Conservation (phyloP, 1,139 yeast species). For the Pichia sp. region DNA sequence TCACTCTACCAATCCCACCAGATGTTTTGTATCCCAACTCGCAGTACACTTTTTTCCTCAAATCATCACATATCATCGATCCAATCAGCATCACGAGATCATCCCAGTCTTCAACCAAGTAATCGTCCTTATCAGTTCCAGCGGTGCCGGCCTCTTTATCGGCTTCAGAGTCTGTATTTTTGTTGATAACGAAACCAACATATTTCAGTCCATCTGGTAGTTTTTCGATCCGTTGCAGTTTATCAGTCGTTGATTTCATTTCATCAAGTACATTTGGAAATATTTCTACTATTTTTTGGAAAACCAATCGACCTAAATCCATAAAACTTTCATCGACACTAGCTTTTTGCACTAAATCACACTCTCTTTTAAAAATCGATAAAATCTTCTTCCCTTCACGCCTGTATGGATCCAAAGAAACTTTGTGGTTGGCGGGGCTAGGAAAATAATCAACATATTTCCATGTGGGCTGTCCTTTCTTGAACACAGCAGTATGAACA, state of each 20-base stretch:
- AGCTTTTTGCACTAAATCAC: conserved; percentile 80
- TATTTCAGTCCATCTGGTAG: conserved; percentile 29
- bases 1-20: conserved; percentile 75
- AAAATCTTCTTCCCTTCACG: conserved; percentile 79
- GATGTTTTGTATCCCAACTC: conserved; percentile 79
- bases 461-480: conserved; percentile 82
- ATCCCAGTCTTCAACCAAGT: conserved; percentile 64
- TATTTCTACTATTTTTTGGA: conserved; percentile 25
- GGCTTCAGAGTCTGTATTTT: conserved; percentile 17
- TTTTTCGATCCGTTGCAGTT: conserved; percentile 33
- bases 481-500: conserved; percentile 92
- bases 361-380: conserved; percentile 43
- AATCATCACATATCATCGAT: conserved; percentile 43
- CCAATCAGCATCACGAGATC: conserved; percentile 66
- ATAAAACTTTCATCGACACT: conserved; percentile 91
- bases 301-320: conserved; percentile 61
- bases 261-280: conserved; percentile 28
- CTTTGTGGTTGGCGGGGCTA: conserved; percentile 54
- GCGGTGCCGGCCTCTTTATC: conserved; percentile 11
- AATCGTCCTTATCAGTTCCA: conserved; percentile 6
- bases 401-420: conserved; percentile 84
- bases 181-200: conserved; percentile 20
- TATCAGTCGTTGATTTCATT: conserved; percentile 15
- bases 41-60: conserved; percentile 45
- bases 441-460: conserved; percentile 46